Base-by-base conservation (phyloP, 2,329 filamentous ascomycete genomes). In the Hymenoscyphus infarciens region DNA sequence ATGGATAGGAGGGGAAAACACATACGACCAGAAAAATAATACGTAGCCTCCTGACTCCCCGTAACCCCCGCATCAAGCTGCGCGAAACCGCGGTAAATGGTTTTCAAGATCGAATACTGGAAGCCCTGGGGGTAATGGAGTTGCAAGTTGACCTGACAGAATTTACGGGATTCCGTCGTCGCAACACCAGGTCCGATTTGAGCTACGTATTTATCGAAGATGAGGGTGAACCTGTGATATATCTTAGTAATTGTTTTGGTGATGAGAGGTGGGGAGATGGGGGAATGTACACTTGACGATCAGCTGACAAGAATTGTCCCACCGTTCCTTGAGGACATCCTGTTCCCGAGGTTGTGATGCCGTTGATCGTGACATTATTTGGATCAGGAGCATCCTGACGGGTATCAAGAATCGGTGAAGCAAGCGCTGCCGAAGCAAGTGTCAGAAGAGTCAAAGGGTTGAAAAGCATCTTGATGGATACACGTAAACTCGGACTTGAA, bases 61-160 rank as follows among this genome's bases (percentile, higher is more conserved):
- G 56, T 60, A 10, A 66, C 64, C 13, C 53, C 64, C 1, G 31
- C 13, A 45, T 66, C 59, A 16, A 66, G 35, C 15, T 38, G 16
- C 13, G 54, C 57, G 38, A 55, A 66, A 5, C 62, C 64, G 19
- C 64, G 45, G 49, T 62, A 64, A 8, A 54, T 57, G 16, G 62
- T 63, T 5, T 53, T 61, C 52, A 64, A 45, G 27, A 66, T 57
- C 1, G 62, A 66, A 39, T 60, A 66, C 16, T 66, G 59, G 53
- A 60, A 66, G 57, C 64, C 60, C 29, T 64, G 60, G 15, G 64
- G 60, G 22, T 66, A 64, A 29, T 64, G 62, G 7, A 66, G 38
- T n/a, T 63, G 38, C 25, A 64, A 42, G 35, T 64, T 66, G 62
- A 66, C 57, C 31, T 64, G 57, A 55, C 64, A 66, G 56, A 57